Percentiles rank a stretch among this genome's conserved stretches.
Evolutionary conservation across 1,284 basidiomycete species (phyloP).

Genomic region (Phellopilus nigrolimitatus): DNA sequence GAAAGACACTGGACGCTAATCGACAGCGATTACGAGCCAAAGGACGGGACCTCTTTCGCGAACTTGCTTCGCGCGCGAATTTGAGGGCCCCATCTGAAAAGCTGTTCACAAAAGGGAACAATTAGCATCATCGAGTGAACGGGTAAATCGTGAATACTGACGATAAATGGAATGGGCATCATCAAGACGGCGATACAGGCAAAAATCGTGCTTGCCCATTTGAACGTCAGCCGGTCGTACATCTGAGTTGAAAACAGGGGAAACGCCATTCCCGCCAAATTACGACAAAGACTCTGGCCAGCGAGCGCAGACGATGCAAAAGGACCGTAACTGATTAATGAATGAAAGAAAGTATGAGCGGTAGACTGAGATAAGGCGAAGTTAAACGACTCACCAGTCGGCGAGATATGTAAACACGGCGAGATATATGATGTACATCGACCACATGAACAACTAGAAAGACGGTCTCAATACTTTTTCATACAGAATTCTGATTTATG

Average conservation of each 20-base stretch:
- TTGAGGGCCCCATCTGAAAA: constrained; percentile 57
- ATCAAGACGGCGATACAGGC: constrained; percentile 55
- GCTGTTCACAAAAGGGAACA: constrained; percentile 30
- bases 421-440: constrained; percentile 57
- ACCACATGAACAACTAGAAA: constrained; percentile 49
- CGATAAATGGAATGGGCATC: constrained; percentile 61
- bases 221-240: constrained; percentile 55
- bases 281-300: constrained; percentile 71
- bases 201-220: constrained; percentile 70
- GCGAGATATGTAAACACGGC: constrained; percentile 69
- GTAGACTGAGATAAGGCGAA: no score
- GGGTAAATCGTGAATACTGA: constrained; percentile 31
- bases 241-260: constrained; percentile 63
- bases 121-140: not conserved
- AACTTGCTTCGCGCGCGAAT: constrained; percentile 62
- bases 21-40: constrained; percentile 12
- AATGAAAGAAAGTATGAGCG: not conserved
- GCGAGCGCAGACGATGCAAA: constrained; percentile 77
- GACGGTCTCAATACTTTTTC: not conserved
- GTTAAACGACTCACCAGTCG: constrained; percentile 53
- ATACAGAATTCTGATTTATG: not conserved
- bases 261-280: constrained; percentile 53
- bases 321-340: constrained; percentile 53
- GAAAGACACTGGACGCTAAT: no score
- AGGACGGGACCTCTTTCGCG: constrained; percentile 28